A percentile compares a stretch with the other conserved stretches of the same genome.
Evolutionary conservation across 2,329 filamentous ascomycete genomes (phyloP).

Genomic region (Incumbomyces lentus): DNA sequence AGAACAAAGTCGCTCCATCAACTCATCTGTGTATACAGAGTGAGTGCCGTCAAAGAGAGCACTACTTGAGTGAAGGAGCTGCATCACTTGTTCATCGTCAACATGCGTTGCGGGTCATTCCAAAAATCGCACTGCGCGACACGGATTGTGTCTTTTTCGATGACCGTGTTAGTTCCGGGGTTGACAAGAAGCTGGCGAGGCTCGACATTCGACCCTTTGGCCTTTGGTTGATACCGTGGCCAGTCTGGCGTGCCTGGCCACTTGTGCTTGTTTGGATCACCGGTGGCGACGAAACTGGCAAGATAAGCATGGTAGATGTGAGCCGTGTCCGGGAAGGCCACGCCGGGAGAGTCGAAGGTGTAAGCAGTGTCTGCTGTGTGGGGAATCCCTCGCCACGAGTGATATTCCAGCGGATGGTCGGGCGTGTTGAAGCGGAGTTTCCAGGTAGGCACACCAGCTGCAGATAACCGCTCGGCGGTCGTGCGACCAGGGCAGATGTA

Average conservation of each 20-base stretch:
- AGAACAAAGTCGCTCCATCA: too few species aligned
- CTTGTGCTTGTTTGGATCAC: slow-evolving; percentile 34
- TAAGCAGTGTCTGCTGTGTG: slow-evolving; percentile 41
- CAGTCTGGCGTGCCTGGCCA: slow-evolving; percentile 15
- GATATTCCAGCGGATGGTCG: slow-evolving; percentile 39
- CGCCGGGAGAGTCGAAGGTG: slow-evolving; percentile 31
- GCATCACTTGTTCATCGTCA: too few species aligned
- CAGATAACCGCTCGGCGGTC: slow-evolving; percentile 24
- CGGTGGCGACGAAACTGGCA: slow-evolving; percentile 39
- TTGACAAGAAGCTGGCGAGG: too few species aligned
- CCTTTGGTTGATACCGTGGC: too few species aligned
- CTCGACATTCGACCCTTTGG: too few species aligned
- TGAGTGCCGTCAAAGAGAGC: too few species aligned
- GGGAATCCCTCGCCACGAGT: slow-evolving; percentile 37
- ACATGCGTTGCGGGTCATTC: too few species aligned
- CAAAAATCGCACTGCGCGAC: too few species aligned
- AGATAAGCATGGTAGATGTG: slow-evolving; percentile 38
- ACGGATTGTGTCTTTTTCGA: too few species aligned
- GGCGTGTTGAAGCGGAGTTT: slow-evolving; percentile 44
- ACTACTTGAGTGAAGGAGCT: too few species aligned
- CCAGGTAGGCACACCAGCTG: slow-evolving; percentile 17
- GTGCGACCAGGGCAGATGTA: slow-evolving; percentile 41
- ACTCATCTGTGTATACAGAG: too few species aligned
- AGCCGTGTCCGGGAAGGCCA: slow-evolving; percentile 30
- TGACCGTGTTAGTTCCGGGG: too few species aligned